Evolutionary conservation across 805 yeast species (phyloP), one percentile per base, ranked within the genome.

Genomic region (Yarrowia hollandica): DNA sequence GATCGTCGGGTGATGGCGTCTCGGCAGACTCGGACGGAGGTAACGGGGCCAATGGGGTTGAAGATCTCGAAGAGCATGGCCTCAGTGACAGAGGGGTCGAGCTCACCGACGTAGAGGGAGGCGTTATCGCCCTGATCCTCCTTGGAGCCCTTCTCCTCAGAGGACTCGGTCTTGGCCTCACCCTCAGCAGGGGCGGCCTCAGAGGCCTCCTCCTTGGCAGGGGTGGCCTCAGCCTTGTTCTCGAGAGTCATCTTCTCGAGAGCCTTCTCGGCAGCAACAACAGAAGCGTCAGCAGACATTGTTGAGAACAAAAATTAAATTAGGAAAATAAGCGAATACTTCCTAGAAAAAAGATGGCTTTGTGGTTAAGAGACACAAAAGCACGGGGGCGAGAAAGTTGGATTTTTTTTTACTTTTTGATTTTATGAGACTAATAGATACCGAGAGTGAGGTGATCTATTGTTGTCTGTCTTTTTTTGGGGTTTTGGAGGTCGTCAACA

Each of bases 21-120:
- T 79, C 99, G 92, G 81, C 99, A 94, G 65, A 94, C 97, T 80
- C 98, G 91, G 75, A 94, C 91, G 64, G 97, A 89, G 28, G 97
- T 83, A 62, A 94, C 98, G 71, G 89, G 90, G 67, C 98, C 99
- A 69, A 92, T 81, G 71, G 88, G 90, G 65, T 96, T 88, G 80
- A 94, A 94, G 69, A 91, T 80, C 80, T 94, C 99, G 73, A 88
- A 94, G 72, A 94, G 83, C 69, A 86, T 81, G 63, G 98, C 96
- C 81, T 94, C 99, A 68, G 90, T 88, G 68, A 94, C 96, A 44
- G 87, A 74, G 64, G 91, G 88, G 75, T 89, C 95, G 69, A 94
- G 84, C 79, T 94, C 99, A 72, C 99, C 98, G 72, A 94, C 98
- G 77, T 94, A 94, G 69, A 94, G 84, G 48, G 97, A 90, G 64